Conservation (phyloP, 371 early-diverging fungal species). For the Lichtheimia corymbifera region DNA sequence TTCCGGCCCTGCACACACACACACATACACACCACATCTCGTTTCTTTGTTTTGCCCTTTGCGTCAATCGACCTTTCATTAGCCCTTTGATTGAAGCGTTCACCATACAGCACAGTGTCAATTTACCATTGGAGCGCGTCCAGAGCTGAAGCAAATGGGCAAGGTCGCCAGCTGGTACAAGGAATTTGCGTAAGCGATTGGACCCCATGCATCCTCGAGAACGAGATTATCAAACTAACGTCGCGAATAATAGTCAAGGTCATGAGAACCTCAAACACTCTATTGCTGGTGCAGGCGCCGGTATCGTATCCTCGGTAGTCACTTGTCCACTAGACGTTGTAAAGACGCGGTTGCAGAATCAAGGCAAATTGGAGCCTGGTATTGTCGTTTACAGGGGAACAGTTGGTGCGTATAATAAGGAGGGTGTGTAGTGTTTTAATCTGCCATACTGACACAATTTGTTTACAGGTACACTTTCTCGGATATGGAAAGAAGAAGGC, state of each 20-base stretch:
- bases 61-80: no score
- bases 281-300: constrained; percentile 86
- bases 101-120: no score
- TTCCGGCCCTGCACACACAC: no score
- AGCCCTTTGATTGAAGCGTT: no score
- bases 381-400: constrained; percentile 47
- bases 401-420: constrained; percentile 24
- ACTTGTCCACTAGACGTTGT: constrained; percentile 95
- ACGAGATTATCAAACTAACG: neutral
- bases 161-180: constrained; percentile 38
- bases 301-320: constrained; percentile 78
- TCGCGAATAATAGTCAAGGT: constrained; percentile 26
- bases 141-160: constrained; percentile 20
- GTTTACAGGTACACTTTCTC: constrained; percentile 59
- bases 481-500: constrained; percentile 86
- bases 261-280: constrained; percentile 73
- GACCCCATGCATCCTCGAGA: no score
- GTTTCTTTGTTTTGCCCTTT: no score
- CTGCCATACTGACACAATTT: neutral
- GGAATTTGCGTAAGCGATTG: constrained; percentile 37
- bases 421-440: neutral
- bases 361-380: constrained; percentile 57
- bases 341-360: constrained; percentile 94
- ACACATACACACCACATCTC: no score
- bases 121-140: constrained; percentile 8